These are phyloP conservation scores for Plectosphaerella cucumerina DNA, from an alignment of 2,329 filamentous ascomycete genomes.

Conservation along the genomic window DNA sequence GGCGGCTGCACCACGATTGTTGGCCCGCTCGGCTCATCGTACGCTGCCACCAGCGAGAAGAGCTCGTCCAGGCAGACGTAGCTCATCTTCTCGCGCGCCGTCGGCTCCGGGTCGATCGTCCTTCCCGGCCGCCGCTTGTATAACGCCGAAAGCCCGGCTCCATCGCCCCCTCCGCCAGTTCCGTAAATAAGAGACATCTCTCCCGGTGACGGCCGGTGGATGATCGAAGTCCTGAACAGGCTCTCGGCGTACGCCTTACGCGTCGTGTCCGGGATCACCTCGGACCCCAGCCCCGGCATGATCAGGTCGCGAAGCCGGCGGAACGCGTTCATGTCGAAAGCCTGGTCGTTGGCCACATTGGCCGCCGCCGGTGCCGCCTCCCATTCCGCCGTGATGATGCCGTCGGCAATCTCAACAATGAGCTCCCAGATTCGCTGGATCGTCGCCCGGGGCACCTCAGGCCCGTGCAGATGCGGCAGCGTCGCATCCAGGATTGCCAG, in stretches of 20 bases:
- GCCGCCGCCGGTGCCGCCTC: slow-evolving; percentile 37
- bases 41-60: slow-evolving; percentile 59
- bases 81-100: slow-evolving; percentile 65
- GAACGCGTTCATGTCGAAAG: slow-evolving; percentile 78
- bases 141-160: slow-evolving; percentile 55
- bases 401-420: slow-evolving; percentile 61
- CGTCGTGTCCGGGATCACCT: slow-evolving; percentile 60
- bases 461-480: slow-evolving; percentile 52
- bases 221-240: slow-evolving; percentile 77
- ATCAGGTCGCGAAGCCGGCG: slow-evolving; percentile 64
- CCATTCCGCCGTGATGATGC: slow-evolving; percentile 65
- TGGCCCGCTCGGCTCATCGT: slow-evolving; percentile 33
- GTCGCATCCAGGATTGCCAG: slow-evolving; percentile 65
- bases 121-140: slow-evolving; percentile 65
- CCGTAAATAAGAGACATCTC: slow-evolving; percentile 54
- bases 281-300: slow-evolving; percentile 66
- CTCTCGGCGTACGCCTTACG: slow-evolving; percentile 68
- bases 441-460: slow-evolving; percentile 36
- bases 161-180: slow-evolving; percentile 28
- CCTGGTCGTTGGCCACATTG: slow-evolving; percentile 63
- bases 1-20: slow-evolving; percentile 37
- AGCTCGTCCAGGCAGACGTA: slow-evolving; percentile 81
- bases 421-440: slow-evolving; percentile 64
- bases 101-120: slow-evolving; percentile 64
- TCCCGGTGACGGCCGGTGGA: slow-evolving; percentile 58